phyloP scores from a whole-genome alignment of 1,139 yeast species.

The Taiozyma onychis region DNA sequence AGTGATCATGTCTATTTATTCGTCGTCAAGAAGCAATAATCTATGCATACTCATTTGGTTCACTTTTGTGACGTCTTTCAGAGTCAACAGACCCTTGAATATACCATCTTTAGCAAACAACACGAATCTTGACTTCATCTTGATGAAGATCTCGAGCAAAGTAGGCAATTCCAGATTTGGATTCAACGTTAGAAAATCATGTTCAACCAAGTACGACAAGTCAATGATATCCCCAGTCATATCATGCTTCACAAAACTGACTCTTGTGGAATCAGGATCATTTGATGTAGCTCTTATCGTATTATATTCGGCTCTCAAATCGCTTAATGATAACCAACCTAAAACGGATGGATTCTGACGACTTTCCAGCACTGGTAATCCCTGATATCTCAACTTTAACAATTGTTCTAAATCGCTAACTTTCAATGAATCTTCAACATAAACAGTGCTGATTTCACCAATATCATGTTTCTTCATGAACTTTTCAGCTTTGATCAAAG shows the following conservation, averaged over 20 bases:
- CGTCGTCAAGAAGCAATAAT: background rate
- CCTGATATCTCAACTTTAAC: slow-evolving; percentile 22
- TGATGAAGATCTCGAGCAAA: slow-evolving; percentile 19
- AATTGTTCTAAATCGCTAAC: slow-evolving; percentile 11
- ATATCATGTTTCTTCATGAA: slow-evolving; percentile 11
- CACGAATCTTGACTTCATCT: slow-evolving; percentile 21
- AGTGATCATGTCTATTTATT: background rate
- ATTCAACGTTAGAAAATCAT: slow-evolving; percentile 12
- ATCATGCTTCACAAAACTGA: slow-evolving; percentile 13
- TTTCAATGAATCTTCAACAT: slow-evolving; percentile 13
- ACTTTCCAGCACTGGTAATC: slow-evolving; percentile 36
- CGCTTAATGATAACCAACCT: slow-evolving; percentile 37
- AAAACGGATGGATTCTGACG: slow-evolving; percentile 25
- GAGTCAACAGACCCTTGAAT: slow-evolving; percentile 19
- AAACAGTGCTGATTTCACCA: slow-evolving; percentile 11
- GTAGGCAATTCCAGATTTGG: slow-evolving; percentile 18
- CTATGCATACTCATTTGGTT: slow-evolving; percentile 4
- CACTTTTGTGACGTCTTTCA: slow-evolving; percentile 15
- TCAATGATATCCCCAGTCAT: slow-evolving; percentile 2
- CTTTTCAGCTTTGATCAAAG: slow-evolving; percentile 12
- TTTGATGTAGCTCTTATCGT: slow-evolving; percentile 3
- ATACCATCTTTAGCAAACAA: slow-evolving; percentile 16
- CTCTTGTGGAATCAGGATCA: slow-evolving; percentile 5
- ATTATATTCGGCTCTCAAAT: slow-evolving; percentile 28
- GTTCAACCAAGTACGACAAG: slow-evolving; percentile 14